phyloP scores from a whole-genome alignment of 2,329 filamentous ascomycete species.

The Aureobasidium pullulans region DNA sequence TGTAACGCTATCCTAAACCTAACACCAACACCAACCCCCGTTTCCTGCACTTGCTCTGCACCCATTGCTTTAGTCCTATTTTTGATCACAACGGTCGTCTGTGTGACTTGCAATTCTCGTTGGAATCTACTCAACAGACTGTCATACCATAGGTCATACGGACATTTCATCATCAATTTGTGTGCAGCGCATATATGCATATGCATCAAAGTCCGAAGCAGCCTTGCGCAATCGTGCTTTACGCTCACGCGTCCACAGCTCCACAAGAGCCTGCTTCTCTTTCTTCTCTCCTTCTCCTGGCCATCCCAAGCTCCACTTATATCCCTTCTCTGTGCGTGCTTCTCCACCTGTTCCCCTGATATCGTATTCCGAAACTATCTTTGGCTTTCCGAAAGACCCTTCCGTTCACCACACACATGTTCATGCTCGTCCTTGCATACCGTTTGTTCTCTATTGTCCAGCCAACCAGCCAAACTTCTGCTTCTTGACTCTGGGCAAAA shows the following conservation, averaged over 20 bases:
- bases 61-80: background rate
- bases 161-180: background rate
- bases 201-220: background rate
- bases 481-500: conserved; percentile 72
- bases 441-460: background rate
- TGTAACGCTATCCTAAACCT: conserved; percentile 3
- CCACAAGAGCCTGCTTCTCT: background rate
- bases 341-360: conserved; percentile 10
- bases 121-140: background rate
- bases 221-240: background rate
- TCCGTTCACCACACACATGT: background rate
- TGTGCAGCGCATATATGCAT: background rate
- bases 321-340: conserved; percentile 2
- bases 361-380: background rate
- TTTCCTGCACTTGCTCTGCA: conserved; percentile 1
- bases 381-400: background rate
- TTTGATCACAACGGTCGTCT: background rate
- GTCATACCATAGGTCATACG: background rate
- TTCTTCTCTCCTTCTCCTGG: background rate
- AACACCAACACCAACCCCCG: conserved; percentile 4
- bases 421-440: background rate
- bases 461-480: conserved; percentile 60
- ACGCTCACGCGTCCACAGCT: background rate
- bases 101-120: background rate
- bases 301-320: background rate